Evolutionary conservation across 139 green algal species (phyloP).

Genomic region (Chlorella sp.): DNA sequence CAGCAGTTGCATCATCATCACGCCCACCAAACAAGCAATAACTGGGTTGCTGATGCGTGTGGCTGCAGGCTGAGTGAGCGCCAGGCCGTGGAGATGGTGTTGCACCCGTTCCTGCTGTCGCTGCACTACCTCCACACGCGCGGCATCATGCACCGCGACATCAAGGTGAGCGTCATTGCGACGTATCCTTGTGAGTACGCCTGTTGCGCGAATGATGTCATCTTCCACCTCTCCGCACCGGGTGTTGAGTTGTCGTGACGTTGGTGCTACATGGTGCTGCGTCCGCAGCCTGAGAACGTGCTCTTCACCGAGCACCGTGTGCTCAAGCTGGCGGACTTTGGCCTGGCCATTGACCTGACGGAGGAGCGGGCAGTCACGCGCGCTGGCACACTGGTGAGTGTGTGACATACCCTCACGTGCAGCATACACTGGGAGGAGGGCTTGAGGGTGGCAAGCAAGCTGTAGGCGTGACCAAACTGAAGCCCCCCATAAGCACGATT

Average conservation of each 20-base stretch:
- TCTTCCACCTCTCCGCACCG: too few relatives aligned
- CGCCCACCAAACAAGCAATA: too few relatives aligned
- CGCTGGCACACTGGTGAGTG: slow-evolving; percentile 14
- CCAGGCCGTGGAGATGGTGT: slow-evolving; percentile 55
- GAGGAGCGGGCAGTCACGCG: slow-evolving; percentile 43
- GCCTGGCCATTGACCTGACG: slow-evolving; percentile 41
- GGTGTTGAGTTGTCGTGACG: background rate
- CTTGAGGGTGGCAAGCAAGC: background rate
- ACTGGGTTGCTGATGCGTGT: too few relatives aligned
- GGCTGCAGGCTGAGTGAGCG: slow-evolving; percentile 37
- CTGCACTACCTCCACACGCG: slow-evolving; percentile 51
- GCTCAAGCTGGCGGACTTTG: slow-evolving; percentile 47
- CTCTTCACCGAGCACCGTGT: slow-evolving; percentile 39
- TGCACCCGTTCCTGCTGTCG: slow-evolving; percentile 53
- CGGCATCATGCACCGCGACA: slow-evolving; percentile 32
- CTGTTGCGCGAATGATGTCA: too few relatives aligned
- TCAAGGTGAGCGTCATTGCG: slow-evolving; percentile 22
- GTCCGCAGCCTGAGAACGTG: slow-evolving; percentile 19
- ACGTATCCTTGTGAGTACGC: too few relatives aligned
- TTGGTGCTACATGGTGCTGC: slow-evolving; percentile 1
- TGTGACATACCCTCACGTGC: too few relatives aligned
- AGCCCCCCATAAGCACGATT: too few relatives aligned
- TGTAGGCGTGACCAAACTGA: too few relatives aligned
- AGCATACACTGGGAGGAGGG: too few relatives aligned
- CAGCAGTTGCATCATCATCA: too few relatives aligned